Conservation (phyloP, 2,329 filamentous ascomycete genomes). For the Apiospora marii region DNA sequence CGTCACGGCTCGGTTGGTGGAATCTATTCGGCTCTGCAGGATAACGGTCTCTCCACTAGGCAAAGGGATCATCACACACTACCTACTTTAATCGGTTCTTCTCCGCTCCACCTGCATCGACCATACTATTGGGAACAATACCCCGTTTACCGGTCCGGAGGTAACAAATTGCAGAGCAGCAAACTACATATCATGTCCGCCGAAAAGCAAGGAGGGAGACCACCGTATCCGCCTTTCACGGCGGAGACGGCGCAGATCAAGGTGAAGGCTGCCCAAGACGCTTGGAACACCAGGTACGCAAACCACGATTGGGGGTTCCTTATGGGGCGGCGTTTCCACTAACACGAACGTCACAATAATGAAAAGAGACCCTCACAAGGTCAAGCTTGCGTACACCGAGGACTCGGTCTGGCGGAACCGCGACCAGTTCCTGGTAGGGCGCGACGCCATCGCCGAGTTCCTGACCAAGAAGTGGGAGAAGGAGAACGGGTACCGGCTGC, state of each 20-base stretch:
- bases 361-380: conserved; percentile 65
- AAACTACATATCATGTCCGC: background rate
- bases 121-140: background rate
- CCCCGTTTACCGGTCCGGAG: background rate
- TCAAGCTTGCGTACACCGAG: conserved; percentile 77
- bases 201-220: conserved; percentile 36
- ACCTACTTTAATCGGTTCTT: background rate
- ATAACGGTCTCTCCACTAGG: background rate
- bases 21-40: background rate
- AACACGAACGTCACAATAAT: background rate
- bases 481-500: conserved; percentile 75
- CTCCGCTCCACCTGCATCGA: background rate
- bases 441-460: conserved; percentile 72
- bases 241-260: conserved; percentile 74
- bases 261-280: conserved; percentile 83
- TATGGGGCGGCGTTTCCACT: background rate
- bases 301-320: background rate
- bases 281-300: conserved; percentile 79
- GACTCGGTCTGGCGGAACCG: conserved; percentile 86
- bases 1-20: background rate
- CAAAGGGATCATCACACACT: background rate
- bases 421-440: conserved; percentile 72
- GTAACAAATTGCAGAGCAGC: background rate
- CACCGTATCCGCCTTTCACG: conserved; percentile 76
- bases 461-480: conserved; percentile 76